Evolutionary conservation across 1,284 basidiomycete genomes (phyloP), one percentile per base, ranked within the genome.

Genomic region (Trametes pubescens): DNA sequence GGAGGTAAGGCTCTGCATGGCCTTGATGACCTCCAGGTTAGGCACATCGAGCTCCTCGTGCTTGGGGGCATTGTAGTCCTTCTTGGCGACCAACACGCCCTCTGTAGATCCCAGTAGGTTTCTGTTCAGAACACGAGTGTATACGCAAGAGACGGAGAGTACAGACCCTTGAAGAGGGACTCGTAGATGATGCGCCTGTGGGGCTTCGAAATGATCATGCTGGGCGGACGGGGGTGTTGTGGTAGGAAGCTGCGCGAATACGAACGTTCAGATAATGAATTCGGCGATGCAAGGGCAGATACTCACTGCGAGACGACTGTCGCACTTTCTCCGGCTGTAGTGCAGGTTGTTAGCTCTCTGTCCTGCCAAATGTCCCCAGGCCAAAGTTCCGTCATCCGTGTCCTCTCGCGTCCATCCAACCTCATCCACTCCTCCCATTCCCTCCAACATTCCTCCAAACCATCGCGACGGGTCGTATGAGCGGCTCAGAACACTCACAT

Each of bases 1-100:
- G 66, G 96, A 98, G 78, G 94, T 99, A 74, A 99, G 86, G 81
- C 94, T 96, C 82, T 99, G 97, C 85, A 97, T 91, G 68, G 95
- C 95, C 89, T 99, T 99, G 89, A 99, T 98, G 75, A 99, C 98
- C 80, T 98, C 86, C 71, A 99, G 91, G 85, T 99, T 99, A 72
- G 94, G 93, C 76, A 99, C 91, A 70, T 96, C 93, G 72, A 99
- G 89, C 77, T 99, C 96, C 76, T 98, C 95, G 80, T 99, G 98
- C 82, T 97, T 95, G 62, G 95, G 93, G 66, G 94, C 93, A 79
- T 98, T 97, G 86, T 87, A 99, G 83, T 99, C 96, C 86, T 99
- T 99, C 86, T 98, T 96, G 76, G 97, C 97, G 78, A 99, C 97
- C 78, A 99, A 85, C 71, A 99, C 98, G 76, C 98, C 97, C 92